phyloP scores from a whole-genome alignment of 1,284 basidiomycete species.

The Stygiomarasmius scandens region DNA sequence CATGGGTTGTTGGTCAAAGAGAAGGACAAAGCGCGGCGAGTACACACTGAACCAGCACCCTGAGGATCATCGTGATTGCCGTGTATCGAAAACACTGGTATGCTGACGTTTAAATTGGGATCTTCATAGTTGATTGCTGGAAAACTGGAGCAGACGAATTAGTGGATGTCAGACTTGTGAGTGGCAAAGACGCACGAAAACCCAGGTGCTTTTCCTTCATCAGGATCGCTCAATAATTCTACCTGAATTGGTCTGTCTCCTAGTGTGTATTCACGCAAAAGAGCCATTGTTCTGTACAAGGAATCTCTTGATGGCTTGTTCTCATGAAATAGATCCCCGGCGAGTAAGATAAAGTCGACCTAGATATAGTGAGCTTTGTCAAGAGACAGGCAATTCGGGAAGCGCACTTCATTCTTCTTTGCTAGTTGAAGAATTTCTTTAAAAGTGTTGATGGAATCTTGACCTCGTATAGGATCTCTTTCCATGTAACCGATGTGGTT shows the following conservation, averaged over 20 bases:
- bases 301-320: constrained; percentile 93
- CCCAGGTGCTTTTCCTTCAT: constrained; percentile 83
- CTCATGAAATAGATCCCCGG: constrained; percentile 97
- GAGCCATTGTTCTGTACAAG: constrained; percentile 85
- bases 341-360: constrained; percentile 94
- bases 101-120: constrained; percentile 90
- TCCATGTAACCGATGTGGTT: constrained; percentile 97
- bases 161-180: constrained; percentile 1
- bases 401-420: constrained; percentile 79
- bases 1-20: not conserved
- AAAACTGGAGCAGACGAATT: constrained; percentile 60
- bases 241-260: constrained; percentile 87
- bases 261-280: constrained; percentile 90
- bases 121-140: constrained; percentile 98
- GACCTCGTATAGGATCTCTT: constrained; percentile 91
- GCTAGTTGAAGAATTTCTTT: constrained; percentile 92
- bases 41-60: constrained; percentile 83
- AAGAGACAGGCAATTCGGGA: constrained; percentile 1
- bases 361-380: constrained; percentile 29
- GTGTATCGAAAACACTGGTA: constrained; percentile 98
- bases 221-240: constrained; percentile 90
- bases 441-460: constrained; percentile 96
- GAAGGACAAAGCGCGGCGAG: not conserved
- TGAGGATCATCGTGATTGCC: constrained; percentile 99
- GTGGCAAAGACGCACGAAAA: constrained; percentile 66